A percentile compares a stretch with the other conserved stretches of the same genome.
These are phyloP conservation scores for Eimeria acervulina DNA, from an alignment of 169 alveolate genomes.

Conservation along the genomic window DNA sequence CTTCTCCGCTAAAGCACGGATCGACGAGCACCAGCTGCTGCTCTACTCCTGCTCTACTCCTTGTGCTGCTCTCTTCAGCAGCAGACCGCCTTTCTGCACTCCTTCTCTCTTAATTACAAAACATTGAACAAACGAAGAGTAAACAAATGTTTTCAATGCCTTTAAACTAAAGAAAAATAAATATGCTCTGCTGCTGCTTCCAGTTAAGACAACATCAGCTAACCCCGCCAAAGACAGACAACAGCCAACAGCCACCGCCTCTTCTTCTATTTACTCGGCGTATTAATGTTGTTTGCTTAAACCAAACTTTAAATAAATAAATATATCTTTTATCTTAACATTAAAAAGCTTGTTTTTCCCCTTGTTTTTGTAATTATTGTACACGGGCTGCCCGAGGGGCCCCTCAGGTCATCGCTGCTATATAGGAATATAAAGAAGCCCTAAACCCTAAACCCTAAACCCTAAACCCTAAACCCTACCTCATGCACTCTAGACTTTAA, in stretches of 20 bases:
- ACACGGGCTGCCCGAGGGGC: background rate
- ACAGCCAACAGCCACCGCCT: no score
- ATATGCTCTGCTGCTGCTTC: no score
- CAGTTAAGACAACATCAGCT: no score
- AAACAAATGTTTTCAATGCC: no score
- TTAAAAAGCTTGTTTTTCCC: no score
- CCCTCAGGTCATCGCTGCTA: background rate
- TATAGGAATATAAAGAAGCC: background rate
- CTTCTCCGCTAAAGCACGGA: background rate
- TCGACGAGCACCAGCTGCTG: constrained; percentile 5
- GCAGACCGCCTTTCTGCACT: background rate
- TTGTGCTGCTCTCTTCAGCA: background rate
- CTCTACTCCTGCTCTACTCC: background rate
- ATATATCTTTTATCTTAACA: no score
- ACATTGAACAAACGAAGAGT: no score
- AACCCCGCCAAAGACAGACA: no score
- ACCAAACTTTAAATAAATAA: no score
- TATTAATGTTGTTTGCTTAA: no score
- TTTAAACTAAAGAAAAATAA: no score
- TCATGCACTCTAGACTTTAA: background rate
- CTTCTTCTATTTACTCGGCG: no score
- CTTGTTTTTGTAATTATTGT: background rate
- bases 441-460: constrained; percentile 2
- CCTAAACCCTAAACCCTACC: background rate
- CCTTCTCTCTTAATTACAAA: background rate